Percentiles rank a stretch among this genome's conserved stretches.
These are phyloP conservation scores for Mortierella sp. DNA, from an alignment of 371 early-diverging fungal species.

Conservation along the genomic window DNA sequence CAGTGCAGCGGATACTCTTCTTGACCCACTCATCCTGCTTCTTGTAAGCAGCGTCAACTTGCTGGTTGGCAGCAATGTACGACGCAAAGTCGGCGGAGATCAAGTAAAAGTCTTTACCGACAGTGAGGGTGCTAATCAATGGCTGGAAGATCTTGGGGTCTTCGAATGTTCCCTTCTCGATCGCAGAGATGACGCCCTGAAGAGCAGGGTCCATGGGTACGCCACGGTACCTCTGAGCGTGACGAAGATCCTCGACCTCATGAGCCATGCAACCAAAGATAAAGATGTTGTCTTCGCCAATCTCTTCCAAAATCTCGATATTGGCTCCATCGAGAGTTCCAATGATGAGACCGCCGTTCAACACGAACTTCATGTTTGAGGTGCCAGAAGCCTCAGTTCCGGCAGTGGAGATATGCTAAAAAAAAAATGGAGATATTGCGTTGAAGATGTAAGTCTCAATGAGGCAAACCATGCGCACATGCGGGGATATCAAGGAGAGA, in stretches of 20 bases:
- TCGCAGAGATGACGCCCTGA: slow-evolving; percentile 78
- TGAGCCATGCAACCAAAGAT: slow-evolving; percentile 90
- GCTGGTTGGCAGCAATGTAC: slow-evolving; percentile 78
- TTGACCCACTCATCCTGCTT: slow-evolving; percentile 83
- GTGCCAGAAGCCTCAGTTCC: slow-evolving; percentile 99
- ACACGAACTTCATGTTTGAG: slow-evolving; percentile 97
- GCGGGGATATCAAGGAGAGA: too few relatives aligned
- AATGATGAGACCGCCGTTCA: slow-evolving; percentile 94
- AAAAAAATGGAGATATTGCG: not conserved
- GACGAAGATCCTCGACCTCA: slow-evolving; percentile 91
- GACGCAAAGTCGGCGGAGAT: slow-evolving; percentile 88
- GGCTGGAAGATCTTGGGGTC: slow-evolving; percentile 80
- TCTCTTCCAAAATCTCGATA: slow-evolving; percentile 94
- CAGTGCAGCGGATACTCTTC: slow-evolving; percentile 88
- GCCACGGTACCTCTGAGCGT: slow-evolving; percentile 82
- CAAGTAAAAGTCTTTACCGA: slow-evolving; percentile 89
- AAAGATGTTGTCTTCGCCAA: slow-evolving; percentile 95
- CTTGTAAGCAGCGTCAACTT: slow-evolving; percentile 83
- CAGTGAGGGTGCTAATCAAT: slow-evolving; percentile 80
- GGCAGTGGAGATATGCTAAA: slow-evolving; percentile 86
- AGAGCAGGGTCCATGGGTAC: slow-evolving; percentile 80
- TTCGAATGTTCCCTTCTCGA: slow-evolving; percentile 84
- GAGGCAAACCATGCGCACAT: not conserved
- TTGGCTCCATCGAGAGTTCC: slow-evolving; percentile 93
- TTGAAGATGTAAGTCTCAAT: not conserved